Percentiles rank a stretch among this genome's conserved stretches.
Conservation (phyloP, 257 asterid species). For the Buddleja alternifolia region DNA sequence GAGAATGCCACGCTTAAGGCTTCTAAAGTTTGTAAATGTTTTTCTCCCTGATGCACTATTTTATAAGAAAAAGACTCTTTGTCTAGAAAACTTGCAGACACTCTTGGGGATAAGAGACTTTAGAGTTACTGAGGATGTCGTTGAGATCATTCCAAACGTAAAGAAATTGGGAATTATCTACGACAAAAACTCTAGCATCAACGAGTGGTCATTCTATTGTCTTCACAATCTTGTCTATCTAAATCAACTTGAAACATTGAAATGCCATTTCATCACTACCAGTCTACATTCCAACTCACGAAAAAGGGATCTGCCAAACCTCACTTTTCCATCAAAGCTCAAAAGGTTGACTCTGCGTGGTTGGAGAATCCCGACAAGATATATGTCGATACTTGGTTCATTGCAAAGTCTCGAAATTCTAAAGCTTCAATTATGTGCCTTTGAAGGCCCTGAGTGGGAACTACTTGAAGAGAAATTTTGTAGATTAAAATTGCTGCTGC, state of each 20-base stretch:
- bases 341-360: conserved; percentile 17
- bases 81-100: conserved; percentile 17
- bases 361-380: conserved; percentile 12
- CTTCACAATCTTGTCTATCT: conserved; percentile 12
- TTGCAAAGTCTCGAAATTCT: conserved; percentile 30
- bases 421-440: neutral
- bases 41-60: neutral
- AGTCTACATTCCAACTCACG: neutral
- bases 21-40: neutral
- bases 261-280: too few relatives aligned
- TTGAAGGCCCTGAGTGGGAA: conserved; percentile 22
- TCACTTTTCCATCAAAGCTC: conserved; percentile 20
- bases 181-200: neutral
- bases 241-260: conserved; percentile 23
- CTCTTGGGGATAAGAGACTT: neutral
- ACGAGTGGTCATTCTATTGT: neutral
- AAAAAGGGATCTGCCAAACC: neutral
- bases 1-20: conserved; percentile 23
- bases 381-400: conserved; percentile 17
- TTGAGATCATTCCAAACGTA: conserved; percentile 9
- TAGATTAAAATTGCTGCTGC: conserved; percentile 11
- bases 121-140: conserved; percentile 13
- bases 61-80: neutral
- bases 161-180: conserved; percentile 22
- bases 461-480: conserved; percentile 18